These are phyloP conservation scores for Arthroderma sp. DNA, from an alignment of 2,329 filamentous ascomycete genomes.

Conservation along the genomic window DNA sequence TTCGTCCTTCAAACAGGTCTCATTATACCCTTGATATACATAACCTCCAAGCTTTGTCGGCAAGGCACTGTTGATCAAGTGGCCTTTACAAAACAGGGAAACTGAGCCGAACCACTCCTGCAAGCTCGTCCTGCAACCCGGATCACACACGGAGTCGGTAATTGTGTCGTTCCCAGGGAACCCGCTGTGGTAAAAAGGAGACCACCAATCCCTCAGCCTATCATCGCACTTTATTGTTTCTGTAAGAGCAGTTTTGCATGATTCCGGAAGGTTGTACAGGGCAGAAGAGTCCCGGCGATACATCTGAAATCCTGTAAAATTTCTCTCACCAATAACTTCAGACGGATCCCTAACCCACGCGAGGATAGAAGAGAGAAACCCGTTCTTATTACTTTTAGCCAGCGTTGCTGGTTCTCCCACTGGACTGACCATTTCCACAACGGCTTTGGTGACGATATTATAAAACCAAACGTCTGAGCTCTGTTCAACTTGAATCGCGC, in stretches of 20 bases:
- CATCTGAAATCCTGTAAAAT: background rate
- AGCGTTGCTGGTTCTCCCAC: conserved; percentile 7
- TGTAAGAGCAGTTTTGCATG: background rate
- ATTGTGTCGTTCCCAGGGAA: conserved; percentile 8
- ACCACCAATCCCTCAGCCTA: background rate
- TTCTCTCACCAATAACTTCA: conserved; percentile 6
- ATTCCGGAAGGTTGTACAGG: background rate
- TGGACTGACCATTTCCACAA: conserved; percentile 11
- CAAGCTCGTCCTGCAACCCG: conserved; percentile 6
- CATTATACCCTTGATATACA: conserved; percentile 11
- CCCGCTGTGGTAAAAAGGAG: background rate
- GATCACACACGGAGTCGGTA: conserved; percentile 10
- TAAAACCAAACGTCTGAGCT: conserved; percentile 7
- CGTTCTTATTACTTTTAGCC: conserved; percentile 12
- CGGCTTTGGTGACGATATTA: conserved; percentile 9
- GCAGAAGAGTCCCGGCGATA: background rate
- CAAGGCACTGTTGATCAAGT: background rate
- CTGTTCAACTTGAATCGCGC: background rate
- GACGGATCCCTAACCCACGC: conserved; percentile 11
- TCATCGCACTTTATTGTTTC: background rate
- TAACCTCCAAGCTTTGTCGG: conserved; percentile 6
- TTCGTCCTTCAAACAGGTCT: conserved; percentile 11
- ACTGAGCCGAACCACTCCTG: conserved; percentile 9
- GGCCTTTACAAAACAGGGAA: conserved; percentile 1
- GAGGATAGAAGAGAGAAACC: conserved; percentile 13